Conservation (phyloP, 208 protist genomes). For the Trypanosoma grayi region DNA sequence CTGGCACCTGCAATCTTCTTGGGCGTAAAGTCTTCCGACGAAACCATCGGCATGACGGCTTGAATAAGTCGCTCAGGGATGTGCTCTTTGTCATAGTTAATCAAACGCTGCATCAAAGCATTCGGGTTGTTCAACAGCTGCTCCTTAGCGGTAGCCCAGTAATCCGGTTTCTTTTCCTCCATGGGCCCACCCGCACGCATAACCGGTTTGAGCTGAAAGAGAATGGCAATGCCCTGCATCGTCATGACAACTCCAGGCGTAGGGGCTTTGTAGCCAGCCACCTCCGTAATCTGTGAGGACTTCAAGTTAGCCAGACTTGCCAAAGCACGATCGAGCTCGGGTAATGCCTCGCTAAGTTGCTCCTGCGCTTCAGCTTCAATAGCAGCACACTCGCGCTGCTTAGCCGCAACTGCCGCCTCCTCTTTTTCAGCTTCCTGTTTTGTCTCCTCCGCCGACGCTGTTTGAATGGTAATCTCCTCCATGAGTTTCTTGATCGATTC, state of each 20-base stretch:
- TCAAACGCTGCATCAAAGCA: conserved; percentile 89
- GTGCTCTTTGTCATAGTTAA: conserved; percentile 97
- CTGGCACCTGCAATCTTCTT: conserved; percentile 94
- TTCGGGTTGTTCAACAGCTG: conserved; percentile 92
- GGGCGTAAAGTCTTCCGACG: conserved; percentile 94
- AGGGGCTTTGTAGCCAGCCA: conserved; percentile 95
- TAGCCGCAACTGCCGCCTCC: conserved; percentile 87
- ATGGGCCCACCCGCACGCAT: conserved; percentile 95
- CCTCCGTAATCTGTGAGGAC: conserved; percentile 95
- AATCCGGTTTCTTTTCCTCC: conserved; percentile 96
- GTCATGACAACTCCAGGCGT: conserved; percentile 96
- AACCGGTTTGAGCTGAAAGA: conserved; percentile 95
- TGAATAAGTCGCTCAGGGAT: conserved; percentile 94
- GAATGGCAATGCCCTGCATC: conserved; percentile 98
- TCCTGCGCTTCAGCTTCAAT: conserved; percentile 95
- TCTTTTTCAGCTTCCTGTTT: conserved; percentile 90
- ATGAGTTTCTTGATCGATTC: conserved; percentile 95
- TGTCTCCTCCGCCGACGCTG: conserved; percentile 92
- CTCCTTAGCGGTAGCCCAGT: conserved; percentile 94
- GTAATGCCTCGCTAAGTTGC: conserved; percentile 96
- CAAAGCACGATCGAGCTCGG: conserved; percentile 95
- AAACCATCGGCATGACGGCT: conserved; percentile 91
- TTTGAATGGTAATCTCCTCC: conserved; percentile 92
- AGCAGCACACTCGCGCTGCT: conserved; percentile 91
- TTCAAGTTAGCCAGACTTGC: conserved; percentile 96